Conservation (phyloP, 192 early-diverging fungal genomes). For the Entrophospora sp. region DNA sequence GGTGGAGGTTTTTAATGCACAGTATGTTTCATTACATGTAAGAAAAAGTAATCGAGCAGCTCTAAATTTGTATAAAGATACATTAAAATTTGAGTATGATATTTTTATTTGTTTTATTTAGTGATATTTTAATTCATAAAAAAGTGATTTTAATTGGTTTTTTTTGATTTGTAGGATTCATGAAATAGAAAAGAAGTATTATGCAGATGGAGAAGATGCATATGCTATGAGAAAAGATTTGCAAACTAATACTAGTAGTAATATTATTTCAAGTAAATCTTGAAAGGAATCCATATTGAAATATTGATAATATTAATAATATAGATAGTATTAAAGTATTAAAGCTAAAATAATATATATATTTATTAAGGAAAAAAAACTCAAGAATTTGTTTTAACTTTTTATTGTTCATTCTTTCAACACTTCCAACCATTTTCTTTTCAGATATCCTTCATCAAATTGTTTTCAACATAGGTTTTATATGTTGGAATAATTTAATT, state of each 20-base stretch:
- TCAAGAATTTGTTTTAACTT: no score
- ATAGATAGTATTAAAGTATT: no score
- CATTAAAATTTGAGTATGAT: conserved; percentile 73
- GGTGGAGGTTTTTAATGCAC: conserved; percentile 78
- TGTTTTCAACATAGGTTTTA: conserved; percentile 15
- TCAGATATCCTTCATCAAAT: conserved; percentile 10
- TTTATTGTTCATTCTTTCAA: no score
- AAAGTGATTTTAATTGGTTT: not conserved
- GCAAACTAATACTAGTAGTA: not conserved
- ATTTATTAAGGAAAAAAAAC: no score
- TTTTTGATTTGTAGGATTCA: conserved; percentile 45
- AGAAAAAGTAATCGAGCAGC: conserved; percentile 90
- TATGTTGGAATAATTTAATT: not conserved
- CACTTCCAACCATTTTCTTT: no score
- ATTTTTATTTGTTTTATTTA: conserved; percentile 6
- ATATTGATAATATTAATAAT: no score
- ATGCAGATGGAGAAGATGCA: conserved; percentile 95
- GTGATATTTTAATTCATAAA: not conserved
- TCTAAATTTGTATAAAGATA: conserved; percentile 87
- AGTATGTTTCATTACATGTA: conserved; percentile 90
- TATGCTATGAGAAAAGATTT: conserved; percentile 62
- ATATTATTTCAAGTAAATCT: not conserved
- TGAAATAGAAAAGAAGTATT: conserved; percentile 92
- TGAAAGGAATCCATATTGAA: no score
- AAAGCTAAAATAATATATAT: no score